These are phyloP conservation scores for Apophysomyces variabilis DNA, from an alignment of 371 early-diverging fungal species.

Conservation along the genomic window DNA sequence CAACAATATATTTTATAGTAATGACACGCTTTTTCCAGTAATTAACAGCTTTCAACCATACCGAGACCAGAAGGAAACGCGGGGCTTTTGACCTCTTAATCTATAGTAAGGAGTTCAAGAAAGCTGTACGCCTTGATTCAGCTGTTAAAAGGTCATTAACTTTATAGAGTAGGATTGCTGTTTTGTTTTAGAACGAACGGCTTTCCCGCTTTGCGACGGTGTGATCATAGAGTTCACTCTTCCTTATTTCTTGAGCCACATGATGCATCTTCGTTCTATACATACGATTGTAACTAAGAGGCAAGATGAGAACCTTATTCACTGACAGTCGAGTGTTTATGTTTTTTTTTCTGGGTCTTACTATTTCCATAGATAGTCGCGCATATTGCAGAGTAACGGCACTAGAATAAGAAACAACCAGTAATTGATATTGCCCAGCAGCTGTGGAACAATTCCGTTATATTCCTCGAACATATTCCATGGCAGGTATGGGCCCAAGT, in stretches of 20 bases:
- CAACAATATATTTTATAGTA: too few species aligned
- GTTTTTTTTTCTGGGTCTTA: conserved; percentile 34
- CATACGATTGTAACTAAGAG: conserved; percentile 30
- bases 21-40: too few species aligned
- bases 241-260: conserved; percentile 94
- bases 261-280: conserved; percentile 74
- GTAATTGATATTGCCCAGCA: conserved; percentile 72
- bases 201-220: conserved; percentile 38
- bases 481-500: conserved; percentile 65
- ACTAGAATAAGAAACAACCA: conserved; percentile 82
- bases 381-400: conserved; percentile 72
- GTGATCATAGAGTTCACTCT: conserved; percentile 93
- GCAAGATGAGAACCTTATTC: too few species aligned
- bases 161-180: too few species aligned
- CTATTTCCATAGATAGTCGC: conserved; percentile 91
- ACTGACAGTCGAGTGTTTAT: too few species aligned
- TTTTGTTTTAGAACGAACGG: too few species aligned
- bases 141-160: too few species aligned
- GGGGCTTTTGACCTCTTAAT: too few species aligned
- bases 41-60: too few species aligned
- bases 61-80: too few species aligned
- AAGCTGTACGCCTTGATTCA: too few species aligned
- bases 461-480: conserved; percentile 73
- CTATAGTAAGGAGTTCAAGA: too few species aligned
- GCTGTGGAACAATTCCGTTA: conserved; percentile 65